Base-by-base conservation (phyloP, 495 filamentous ascomycete species). In the Aspergillus nanangensis region DNA sequence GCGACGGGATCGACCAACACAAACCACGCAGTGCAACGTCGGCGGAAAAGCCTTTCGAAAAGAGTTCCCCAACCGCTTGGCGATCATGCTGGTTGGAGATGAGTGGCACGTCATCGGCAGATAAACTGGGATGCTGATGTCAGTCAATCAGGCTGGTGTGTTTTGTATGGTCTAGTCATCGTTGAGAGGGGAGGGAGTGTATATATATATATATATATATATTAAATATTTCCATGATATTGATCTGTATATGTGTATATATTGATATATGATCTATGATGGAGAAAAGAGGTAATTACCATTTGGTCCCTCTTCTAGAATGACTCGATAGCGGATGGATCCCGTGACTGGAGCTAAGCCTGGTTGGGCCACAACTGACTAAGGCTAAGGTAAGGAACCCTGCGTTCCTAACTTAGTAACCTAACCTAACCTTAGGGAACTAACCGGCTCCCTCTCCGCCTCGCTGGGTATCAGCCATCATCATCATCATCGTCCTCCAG, bases 321-420 rank as follows among this genome's bases (percentile, higher is more conserved):
- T n/a, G n/a, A n/a, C n/a, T 38, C 27, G 22, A 51, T 11, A n/a
- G 32, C 34, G 42, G 21, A 35, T 37, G 35, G 24, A 44, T 56
- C 63, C 62, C 62, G 64, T 70, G 66, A 69, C 60, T 50, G 43
- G 9, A 5, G 36, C 66, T 70, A 70, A 58, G 9, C 64, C 53
- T 13, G 1, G 48, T 57, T 17, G 17, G 53, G 54, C 45, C n/a
- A n/a, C n/a, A n/a, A n/a, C n/a, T n/a, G n/a, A n/a, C n/a, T n/a
- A n/a, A n/a, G n/a, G n/a, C n/a, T n/a, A n/a, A 17, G 37, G 32
- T 13, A 36, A 36, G 10, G 34, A 5, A 42, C 27, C 24, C n/a
- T n/a, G n/a, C n/a, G n/a, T n/a, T n/a, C n/a, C n/a, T n/a, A n/a
- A n/a, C n/a, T n/a, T n/a, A n/a, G n/a, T n/a, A n/a, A n/a, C n/a